A percentile compares a stretch with the other conserved stretches of the same genome.
phyloP scores from a whole-genome alignment of 106 monocot species.

The Xerophyta viscosa region DNA sequence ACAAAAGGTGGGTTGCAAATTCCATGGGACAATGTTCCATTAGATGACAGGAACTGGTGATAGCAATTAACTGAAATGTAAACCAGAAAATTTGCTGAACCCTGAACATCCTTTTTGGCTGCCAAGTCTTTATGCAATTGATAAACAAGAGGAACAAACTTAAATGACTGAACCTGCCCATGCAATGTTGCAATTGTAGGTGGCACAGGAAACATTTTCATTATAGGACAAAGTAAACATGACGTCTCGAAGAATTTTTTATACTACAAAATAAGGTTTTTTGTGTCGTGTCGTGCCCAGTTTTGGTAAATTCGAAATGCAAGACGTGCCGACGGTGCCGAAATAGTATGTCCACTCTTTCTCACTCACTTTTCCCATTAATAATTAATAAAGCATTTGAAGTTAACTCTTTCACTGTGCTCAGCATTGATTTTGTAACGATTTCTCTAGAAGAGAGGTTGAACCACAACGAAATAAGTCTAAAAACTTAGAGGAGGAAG shows the following conservation, averaged over 20 bases:
- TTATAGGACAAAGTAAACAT: no score
- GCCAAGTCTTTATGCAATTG: slow-evolving; percentile 96
- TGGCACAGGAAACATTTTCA: no score
- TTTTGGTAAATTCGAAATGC: no score
- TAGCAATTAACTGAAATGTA: background rate
- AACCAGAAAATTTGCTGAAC: slow-evolving; percentile 81
- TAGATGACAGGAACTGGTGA: no score
- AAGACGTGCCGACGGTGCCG: no score
- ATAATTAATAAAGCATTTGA: background rate
- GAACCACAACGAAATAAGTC: slow-evolving; percentile 95
- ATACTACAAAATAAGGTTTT: no score
- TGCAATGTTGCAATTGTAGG: background rate
- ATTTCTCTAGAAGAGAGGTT: slow-evolving; percentile 60
- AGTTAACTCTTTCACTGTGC: slow-evolving; percentile 63
- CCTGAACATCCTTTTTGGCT: slow-evolving; percentile 72
- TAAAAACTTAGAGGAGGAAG: slow-evolving; percentile 60
- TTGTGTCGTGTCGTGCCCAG: no score
- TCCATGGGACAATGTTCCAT: no score
- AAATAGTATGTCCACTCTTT: no score
- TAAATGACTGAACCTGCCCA: slow-evolving; percentile 87
- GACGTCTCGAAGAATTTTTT: no score
- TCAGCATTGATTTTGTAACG: slow-evolving; percentile 66
- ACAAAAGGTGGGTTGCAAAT: no score
- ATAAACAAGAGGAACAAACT: slow-evolving; percentile 94
- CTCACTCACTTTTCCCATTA: background rate